phyloP scores from a whole-genome alignment of 192 early-diverging fungal genomes.

The Chytriomyces confervae region DNA sequence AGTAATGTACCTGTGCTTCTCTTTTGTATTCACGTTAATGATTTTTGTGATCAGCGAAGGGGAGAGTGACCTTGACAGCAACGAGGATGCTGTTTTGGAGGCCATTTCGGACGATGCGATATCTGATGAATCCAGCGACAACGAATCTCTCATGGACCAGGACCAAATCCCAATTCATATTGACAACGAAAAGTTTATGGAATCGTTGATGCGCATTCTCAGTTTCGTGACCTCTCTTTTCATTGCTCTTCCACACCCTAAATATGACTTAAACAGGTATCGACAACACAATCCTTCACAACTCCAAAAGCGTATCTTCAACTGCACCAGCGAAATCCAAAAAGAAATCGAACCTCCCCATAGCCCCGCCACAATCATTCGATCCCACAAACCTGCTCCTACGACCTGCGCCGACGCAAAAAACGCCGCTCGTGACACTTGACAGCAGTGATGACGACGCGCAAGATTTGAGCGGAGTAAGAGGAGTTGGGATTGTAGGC shows the following conservation, averaged over 20 bases:
- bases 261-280: background rate
- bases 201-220: slow-evolving; percentile 51
- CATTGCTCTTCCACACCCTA: too few relatives aligned
- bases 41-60: slow-evolving; percentile 13
- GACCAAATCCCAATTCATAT: slow-evolving; percentile 51
- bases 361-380: slow-evolving; percentile 5
- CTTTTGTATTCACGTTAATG: slow-evolving; percentile 14
- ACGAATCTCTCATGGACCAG: slow-evolving; percentile 44
- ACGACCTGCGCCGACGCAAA: background rate
- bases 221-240: slow-evolving; percentile 10
- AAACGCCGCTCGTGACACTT: slow-evolving; percentile 16
- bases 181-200: slow-evolving; percentile 57
- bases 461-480: slow-evolving; percentile 1
- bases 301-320: background rate
- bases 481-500: slow-evolving; percentile 24
- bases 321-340: background rate
- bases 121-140: slow-evolving; percentile 2
- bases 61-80: slow-evolving; percentile 9
- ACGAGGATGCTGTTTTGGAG: slow-evolving; percentile 32
- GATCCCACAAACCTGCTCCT: slow-evolving; percentile 14
- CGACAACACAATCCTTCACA: slow-evolving; percentile 9
- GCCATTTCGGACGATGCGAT: background rate
- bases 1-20: slow-evolving; percentile 22
- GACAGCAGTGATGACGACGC: slow-evolving; percentile 26
- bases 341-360: slow-evolving; percentile 2